Percentiles rank a stretch among this genome's conserved stretches.
Conservation (phyloP, 139 green algal species). For the Tetradesmus obliquus region DNA sequence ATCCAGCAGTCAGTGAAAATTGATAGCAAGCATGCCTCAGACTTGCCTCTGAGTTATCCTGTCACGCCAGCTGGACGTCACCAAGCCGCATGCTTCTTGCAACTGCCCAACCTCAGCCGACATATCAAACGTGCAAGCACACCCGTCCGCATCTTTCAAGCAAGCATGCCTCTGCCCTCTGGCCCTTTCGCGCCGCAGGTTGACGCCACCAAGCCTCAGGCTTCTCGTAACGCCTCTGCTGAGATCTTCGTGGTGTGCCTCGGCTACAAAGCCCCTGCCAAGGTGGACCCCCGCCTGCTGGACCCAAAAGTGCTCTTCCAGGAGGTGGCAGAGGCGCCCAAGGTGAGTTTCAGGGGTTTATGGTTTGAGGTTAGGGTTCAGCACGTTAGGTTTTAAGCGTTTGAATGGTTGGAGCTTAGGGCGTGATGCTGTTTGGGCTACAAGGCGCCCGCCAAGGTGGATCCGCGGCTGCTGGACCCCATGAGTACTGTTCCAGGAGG, state of each 20-base stretch:
- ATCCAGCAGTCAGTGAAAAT: too few species aligned
- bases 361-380: background rate
- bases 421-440: constrained; percentile 81
- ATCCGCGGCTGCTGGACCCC: constrained; percentile 95
- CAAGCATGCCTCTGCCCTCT: background rate
- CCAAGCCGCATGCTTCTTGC: too few species aligned
- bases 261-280: constrained; percentile 96
- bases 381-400: too few species aligned
- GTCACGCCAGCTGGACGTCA: too few species aligned
- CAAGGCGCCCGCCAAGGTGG: constrained; percentile 97
- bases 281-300: constrained; percentile 97
- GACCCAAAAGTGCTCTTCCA: constrained; percentile 91
- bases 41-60: too few species aligned
- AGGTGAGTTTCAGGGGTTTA: background rate
- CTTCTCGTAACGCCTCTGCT: constrained; percentile 87
- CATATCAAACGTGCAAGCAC: too few species aligned
- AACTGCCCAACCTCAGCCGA: too few species aligned
- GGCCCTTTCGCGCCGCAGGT: background rate
- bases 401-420: too few species aligned
- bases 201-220: constrained; percentile 24
- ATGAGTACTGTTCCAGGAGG: constrained; percentile 85
- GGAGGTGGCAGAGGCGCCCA: constrained; percentile 60
- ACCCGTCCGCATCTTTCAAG: background rate
- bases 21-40: too few species aligned
- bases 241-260: constrained; percentile 98